Evolutionary conservation across 2,329 filamentous ascomycete species (phyloP), one percentile per base, ranked within the genome.

Genomic region (Phyllosticta citribraziliensis): DNA sequence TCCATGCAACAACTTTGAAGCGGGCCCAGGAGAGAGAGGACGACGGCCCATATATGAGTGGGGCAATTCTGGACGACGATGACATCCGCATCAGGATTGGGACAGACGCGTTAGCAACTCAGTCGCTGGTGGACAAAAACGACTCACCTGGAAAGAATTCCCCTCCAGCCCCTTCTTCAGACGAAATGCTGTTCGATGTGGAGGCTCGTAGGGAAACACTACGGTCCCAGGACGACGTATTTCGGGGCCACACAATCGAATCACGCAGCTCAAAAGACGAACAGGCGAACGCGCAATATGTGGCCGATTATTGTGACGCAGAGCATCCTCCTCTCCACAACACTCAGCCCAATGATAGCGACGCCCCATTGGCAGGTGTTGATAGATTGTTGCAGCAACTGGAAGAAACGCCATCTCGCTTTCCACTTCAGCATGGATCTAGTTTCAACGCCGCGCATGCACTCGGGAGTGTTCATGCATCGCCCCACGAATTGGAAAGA

Each of bases 61-160:
- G 65, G 57, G 66, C 64, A 24, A 47, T 64, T 20, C 59, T 56
- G 25, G 60, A 63, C 53, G 54, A 62, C 35, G 64, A 72, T 52
- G 60, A 70, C 60, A 69, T 75, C 57, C 67, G 64, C 55, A 67
- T 75, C 60, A 70, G 68, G 24, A 72, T 75, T 60, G 73, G 73
- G 17, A 69, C 69, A 58, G 69, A 72, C 64, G 73, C 70, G 61
- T 66, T 71, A 64, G 67, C 66, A 56, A 69, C 64, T 57, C 64
- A 64, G 50, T 64, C 62, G n/a, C 65, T 66, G 14, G 30, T 35
- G 24, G 14, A 19, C 14, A 27, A n/a, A 14, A 56, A 61, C 52
- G 55, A 57, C 47, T 57, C 30, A 55, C 59, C 53, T 52, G 22
- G 27, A 22, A 12, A 20, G 19, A 55, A 40, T 40, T 3, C 9